phyloP scores from a whole-genome alignment of 768 basidiomycete species.

The Rhodotorula taiwanensis region DNA sequence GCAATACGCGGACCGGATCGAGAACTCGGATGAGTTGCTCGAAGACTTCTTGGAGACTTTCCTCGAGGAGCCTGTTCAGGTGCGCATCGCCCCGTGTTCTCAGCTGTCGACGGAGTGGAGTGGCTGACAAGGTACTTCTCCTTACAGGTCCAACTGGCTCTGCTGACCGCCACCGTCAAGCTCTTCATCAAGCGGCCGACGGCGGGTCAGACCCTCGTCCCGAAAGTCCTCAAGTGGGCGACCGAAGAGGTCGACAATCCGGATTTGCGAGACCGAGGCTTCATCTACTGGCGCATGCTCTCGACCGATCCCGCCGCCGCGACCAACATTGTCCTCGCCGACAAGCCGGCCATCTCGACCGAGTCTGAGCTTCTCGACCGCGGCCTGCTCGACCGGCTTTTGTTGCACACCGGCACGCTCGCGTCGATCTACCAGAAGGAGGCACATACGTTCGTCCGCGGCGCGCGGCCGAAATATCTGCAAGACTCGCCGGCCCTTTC shows the following conservation, averaged over 20 bases:
- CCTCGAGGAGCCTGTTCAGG: slow-evolving; percentile 88
- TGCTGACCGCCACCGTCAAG: slow-evolving; percentile 90
- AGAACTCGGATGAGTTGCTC: slow-evolving; percentile 89
- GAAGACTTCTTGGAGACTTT: slow-evolving; percentile 86
- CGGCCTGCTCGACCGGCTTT: slow-evolving; percentile 85
- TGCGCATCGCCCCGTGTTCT: slow-evolving; percentile 40
- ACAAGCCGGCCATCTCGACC: slow-evolving; percentile 89
- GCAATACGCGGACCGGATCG: slow-evolving; percentile 89
- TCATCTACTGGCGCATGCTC: slow-evolving; percentile 98
- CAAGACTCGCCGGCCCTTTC: slow-evolving; percentile 31
- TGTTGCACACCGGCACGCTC: slow-evolving; percentile 86
- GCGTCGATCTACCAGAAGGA: slow-evolving; percentile 64
- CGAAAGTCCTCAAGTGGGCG: slow-evolving; percentile 91
- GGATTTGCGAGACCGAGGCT: slow-evolving; percentile 90
- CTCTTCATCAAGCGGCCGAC: slow-evolving; percentile 90
- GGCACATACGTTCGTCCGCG: slow-evolving; percentile 34
- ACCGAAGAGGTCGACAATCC: slow-evolving; percentile 98
- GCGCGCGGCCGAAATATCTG: slow-evolving; percentile 25
- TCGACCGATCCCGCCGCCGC: slow-evolving; percentile 86
- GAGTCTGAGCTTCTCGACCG: slow-evolving; percentile 97
- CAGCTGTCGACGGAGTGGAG: no score
- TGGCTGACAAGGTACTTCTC: background rate
- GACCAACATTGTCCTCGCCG: slow-evolving; percentile 78
- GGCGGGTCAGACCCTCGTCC: slow-evolving; percentile 77
- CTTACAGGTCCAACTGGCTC: slow-evolving; percentile 79